A percentile compares a stretch with the other conserved stretches of the same genome.
phyloP scores from a whole-genome alignment of 345 rosid genomes.

The Aurinia saxatilis region DNA sequence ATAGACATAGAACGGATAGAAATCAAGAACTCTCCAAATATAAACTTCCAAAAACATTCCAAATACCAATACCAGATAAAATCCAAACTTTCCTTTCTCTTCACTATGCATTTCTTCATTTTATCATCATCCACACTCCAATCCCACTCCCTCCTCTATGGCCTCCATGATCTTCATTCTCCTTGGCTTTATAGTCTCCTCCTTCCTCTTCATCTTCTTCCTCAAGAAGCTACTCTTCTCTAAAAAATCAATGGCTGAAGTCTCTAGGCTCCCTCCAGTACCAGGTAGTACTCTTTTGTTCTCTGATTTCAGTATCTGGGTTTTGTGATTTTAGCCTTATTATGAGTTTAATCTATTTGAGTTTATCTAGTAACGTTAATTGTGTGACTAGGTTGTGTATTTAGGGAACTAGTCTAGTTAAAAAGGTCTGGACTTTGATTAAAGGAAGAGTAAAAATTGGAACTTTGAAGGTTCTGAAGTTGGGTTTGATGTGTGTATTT shows the following conservation, averaged over 20 bases:
- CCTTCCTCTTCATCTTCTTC: constrained; percentile 34
- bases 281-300: constrained; percentile 38
- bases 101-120: neutral
- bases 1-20: too few relatives aligned
- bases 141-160: neutral
- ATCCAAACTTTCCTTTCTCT: constrained; percentile 15
- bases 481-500: constrained; percentile 1
- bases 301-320: neutral
- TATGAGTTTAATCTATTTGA: too few relatives aligned
- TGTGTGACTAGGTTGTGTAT: neutral
- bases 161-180: constrained; percentile 38
- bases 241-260: constrained; percentile 26
- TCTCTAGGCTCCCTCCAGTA: constrained; percentile 40
- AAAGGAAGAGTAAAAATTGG: neutral
- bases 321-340: too few relatives aligned
- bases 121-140: neutral
- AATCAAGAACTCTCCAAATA: neutral
- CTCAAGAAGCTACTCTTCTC: constrained; percentile 24
- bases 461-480: constrained; percentile 1
- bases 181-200: constrained; percentile 34
- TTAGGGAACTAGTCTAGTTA: neutral
- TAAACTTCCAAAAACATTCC: neutral
- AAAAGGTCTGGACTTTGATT: neutral
- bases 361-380: neutral
- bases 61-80: constrained; percentile 2